Base-by-base conservation (phyloP, 169 alveolate species). In the Eimeria zaria region DNA sequence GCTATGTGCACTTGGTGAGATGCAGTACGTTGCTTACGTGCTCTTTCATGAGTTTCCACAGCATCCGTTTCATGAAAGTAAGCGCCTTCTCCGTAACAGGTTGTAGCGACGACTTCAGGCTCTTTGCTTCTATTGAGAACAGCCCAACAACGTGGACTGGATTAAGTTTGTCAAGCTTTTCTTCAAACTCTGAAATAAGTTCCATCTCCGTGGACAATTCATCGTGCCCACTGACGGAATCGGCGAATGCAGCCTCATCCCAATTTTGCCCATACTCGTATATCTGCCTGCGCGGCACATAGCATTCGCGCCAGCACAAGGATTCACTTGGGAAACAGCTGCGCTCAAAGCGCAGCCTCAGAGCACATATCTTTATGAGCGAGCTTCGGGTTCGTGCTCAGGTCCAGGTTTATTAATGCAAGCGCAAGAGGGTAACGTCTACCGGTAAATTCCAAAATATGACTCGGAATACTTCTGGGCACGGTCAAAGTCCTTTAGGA, bases 61-160 rank as follows among this genome's bases (percentile, higher is more conserved):
- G 96, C 30, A 81, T 94, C 81, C 89, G 71, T 62, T 94, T 94
- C 94, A 94, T 81, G 33, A 89, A 71, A 60, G 96, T 67, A 51
- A 94, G 96, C 53, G 96, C 96, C 48, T 83, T 83, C 53, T 94
- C 96, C 55, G 96, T 64, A 76, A 83, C 27, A 12, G 96, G 96
- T 24, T 51, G 74, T 44, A 94, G 89, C 5, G 96, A 46, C 55
- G 83, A 62, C 41, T 94, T 94, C 46, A 94, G 80, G 80, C 46
- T 71, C 51, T 84, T 27, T 41, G 96, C 96, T 33, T 94, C 92
- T 39, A 94, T 94, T 36, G 96, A 94, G 58, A 94, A 94, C 58
- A 94, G 81, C 53, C 96, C 96, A 46, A 94, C 94, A 30, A 83
- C 96, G 81, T 94, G 96, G 3, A 81, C 80, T 44, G 96, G 96